Evolutionary conservation across 2,329 filamentous ascomycete genomes (phyloP), one percentile per base, ranked within the genome.

Genomic region (Cladosporium colombiae): DNA sequence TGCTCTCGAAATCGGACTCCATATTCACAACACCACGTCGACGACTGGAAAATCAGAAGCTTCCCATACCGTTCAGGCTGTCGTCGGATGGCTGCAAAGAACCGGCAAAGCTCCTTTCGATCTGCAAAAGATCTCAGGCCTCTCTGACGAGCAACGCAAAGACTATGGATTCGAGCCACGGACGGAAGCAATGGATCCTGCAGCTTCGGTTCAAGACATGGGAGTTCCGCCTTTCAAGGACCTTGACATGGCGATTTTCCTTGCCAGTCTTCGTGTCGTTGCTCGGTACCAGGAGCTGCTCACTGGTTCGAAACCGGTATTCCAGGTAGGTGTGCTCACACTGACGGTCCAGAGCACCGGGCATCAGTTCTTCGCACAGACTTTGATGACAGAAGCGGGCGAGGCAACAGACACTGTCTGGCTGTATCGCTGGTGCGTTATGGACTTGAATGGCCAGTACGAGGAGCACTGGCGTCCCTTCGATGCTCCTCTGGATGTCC

Each of bases 401-500:
- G 18, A 53, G n/a, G 55, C 44, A 33, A 67, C 67, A 6, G 52
- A 55, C n/a, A 67, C 65, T 25, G 10, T 68, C n/a, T 68, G 67
- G 67, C 13, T 68, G 58, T 68, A 66, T 31, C 61, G 67, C 10
- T 65, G 62, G 61, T 59, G 56, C 27, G 18, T 29, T 8, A 52
- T 31, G 7, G 62, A 23, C 18, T 13, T 25, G 21, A 31, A 58
- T n/a, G 65, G 65, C 8, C 37, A 46, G 18, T 62, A 65, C 21
- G 29, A 55, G 16, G 67, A 68, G 65, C 50, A 65, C 37, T 67
- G 67, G 67, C 61, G 65, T 11, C 37, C 65, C 23, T 52, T 68
- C 33, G 52, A 56, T 29, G 61, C 44, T 31, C 52, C 46, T 44
- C 29, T 44, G 58, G 35, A 14, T 10, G 25, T 18, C 7, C n/a